Evolutionary conservation across 352 stramenopile species (phyloP), one percentile per base, ranked within the genome.

Genomic region (Globisporangium megalacanthum): DNA sequence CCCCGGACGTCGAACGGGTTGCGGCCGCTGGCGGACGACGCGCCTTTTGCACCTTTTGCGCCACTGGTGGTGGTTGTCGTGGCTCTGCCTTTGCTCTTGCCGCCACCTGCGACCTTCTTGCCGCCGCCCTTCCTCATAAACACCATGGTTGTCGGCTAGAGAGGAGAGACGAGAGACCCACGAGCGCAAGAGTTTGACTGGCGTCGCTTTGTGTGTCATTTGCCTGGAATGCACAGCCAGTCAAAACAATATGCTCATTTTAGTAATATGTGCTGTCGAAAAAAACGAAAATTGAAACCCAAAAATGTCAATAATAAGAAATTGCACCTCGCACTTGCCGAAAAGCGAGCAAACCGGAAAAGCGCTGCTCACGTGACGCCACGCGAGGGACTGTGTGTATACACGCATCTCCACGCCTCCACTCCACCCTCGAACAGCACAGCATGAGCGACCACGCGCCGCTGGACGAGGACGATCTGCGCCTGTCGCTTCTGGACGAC

Each of bases 1-100:
- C 83, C 72, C 52, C 88, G 88, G 54, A 90, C 83, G 61, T 97
- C 90, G 52, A 97, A 97, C 33, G 90, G 89, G 58, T 97, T 97
- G n/a, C 53, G 55, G 44, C 77, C 77, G 22, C 57, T 50, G 41
- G 57, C 41, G 7, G 60, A 66, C 33, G 60, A 61, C 31, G 63
- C 63, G 48, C 57, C 57, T 42, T 58, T 33, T n/a, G 54, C 39
- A 15, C 49, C 49, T 39, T 68, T 69, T 2, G 47, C 52, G 66
- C 69, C 55, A 53, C 29, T n/a, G 20, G 47, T 29, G n/a, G 64
- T 41, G 59, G 65, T 45, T 0, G 46, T 47, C 25, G 19, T 19
- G 19, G 35, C 44, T 17, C 58, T 37, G 22, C 58, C 45, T 22
- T 39, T 11, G n/a, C 51, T 19, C 10, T 63, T 33, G 22, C 47